Conservation (phyloP, 1,284 basidiomycete genomes). For the Macrocystidia cucumis region DNA sequence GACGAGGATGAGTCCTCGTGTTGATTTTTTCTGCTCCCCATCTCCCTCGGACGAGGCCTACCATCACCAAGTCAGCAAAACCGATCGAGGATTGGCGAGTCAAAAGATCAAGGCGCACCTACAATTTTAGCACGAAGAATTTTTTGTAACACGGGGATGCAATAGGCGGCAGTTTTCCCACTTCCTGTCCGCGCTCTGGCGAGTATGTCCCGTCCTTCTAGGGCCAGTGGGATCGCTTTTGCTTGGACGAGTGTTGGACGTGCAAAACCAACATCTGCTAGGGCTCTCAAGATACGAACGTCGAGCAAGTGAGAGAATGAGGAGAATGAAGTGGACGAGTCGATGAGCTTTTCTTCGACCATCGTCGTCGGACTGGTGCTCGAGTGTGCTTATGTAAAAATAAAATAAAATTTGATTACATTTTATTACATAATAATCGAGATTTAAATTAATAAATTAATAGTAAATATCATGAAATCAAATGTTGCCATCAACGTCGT, state of each 20-base stretch:
- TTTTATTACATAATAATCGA: no score
- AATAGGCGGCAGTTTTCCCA: slow-evolving; percentile 97
- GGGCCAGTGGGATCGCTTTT: slow-evolving; percentile 79
- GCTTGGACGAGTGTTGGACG: slow-evolving; percentile 77
- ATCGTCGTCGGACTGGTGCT: no score
- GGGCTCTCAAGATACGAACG: slow-evolving; percentile 66
- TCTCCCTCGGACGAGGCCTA: slow-evolving; percentile 22
- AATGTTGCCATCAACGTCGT: no score
- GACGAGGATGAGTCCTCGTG: slow-evolving; percentile 83
- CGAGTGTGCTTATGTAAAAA: no score
- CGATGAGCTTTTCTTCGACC: slow-evolving; percentile 40
- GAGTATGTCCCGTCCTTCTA: slow-evolving; percentile 89
- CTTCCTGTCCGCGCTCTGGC: slow-evolving; percentile 93
- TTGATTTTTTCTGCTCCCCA: slow-evolving; percentile 45
- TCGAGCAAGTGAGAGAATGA: slow-evolving; percentile 71
- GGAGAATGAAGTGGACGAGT: slow-evolving; percentile 51
- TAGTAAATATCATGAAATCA: no score
- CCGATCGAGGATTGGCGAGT: slow-evolving; percentile 4
- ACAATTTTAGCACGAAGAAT: slow-evolving; percentile 78
- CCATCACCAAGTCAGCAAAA: slow-evolving; percentile 1
- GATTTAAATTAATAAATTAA: no score
- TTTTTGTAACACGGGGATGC: slow-evolving; percentile 86
- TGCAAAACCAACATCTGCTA: slow-evolving; percentile 80
- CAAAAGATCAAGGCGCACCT: slow-evolving; percentile 27
- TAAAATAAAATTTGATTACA: no score